Evolutionary conservation across 2,329 filamentous ascomycete species (phyloP).

Genomic region (Xylaria sp.): DNA sequence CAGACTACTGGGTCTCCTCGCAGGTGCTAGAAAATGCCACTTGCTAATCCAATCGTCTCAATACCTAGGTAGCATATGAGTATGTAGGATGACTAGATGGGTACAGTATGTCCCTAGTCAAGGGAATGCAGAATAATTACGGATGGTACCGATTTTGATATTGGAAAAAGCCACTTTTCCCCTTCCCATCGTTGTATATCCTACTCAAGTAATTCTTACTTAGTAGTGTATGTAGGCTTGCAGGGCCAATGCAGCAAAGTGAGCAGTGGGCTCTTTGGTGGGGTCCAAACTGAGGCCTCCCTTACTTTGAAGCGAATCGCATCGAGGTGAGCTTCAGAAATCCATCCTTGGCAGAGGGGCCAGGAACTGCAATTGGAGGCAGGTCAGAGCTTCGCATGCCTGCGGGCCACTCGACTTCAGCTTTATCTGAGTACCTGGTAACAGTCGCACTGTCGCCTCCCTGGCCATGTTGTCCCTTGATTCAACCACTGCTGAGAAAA

Average conservation of each 20-base stretch:
- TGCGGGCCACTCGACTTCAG: slow-evolving; percentile 5
- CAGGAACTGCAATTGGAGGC: slow-evolving; percentile 16
- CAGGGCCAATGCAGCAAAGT: slow-evolving; percentile 19
- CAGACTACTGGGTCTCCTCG: slow-evolving; percentile 18
- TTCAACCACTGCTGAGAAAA: too few relatives aligned
- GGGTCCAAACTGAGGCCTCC: slow-evolving; percentile 27
- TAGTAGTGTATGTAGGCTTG: not conserved
- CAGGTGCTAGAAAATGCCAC: not conserved
- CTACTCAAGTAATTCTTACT: too few relatives aligned
- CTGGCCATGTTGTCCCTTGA: slow-evolving; percentile 15
- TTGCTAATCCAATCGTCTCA: not conserved
- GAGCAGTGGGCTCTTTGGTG: slow-evolving; percentile 20
- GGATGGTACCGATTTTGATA: slow-evolving; percentile 3
- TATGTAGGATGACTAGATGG: not conserved
- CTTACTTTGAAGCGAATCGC: slow-evolving; percentile 14
- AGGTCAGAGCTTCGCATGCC: slow-evolving; percentile 21
- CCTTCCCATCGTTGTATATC: slow-evolving; percentile 10
- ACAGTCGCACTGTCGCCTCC: slow-evolving; percentile 6
- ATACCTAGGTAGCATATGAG: not conserved
- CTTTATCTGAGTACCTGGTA: slow-evolving; percentile 1
- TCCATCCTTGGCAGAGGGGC: slow-evolving; percentile 19
- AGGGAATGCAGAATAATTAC: slow-evolving; percentile 5
- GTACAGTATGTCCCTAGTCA: not conserved
- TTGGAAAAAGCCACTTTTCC: slow-evolving; percentile 5
- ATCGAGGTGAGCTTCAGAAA: slow-evolving; percentile 8